A percentile compares a stretch with the other conserved stretches of the same genome.
These are phyloP conservation scores for Parastagonospora avenae DNA, from an alignment of 2,329 filamentous ascomycete species.

Conservation along the genomic window DNA sequence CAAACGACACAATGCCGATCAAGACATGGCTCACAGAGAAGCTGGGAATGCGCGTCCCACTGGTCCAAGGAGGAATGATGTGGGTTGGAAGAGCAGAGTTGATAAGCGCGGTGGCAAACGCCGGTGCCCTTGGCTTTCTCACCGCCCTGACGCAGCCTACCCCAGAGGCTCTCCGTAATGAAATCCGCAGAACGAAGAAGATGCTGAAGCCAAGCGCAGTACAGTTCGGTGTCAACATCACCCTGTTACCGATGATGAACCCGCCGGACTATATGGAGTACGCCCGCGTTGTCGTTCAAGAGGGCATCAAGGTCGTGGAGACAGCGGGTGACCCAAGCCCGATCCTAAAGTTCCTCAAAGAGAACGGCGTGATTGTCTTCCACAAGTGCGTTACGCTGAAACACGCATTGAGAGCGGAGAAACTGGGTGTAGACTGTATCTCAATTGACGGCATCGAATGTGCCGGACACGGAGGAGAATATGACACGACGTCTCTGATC, in stretches of 20 bases:
- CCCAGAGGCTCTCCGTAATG: constrained; percentile 29
- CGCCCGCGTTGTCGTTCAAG: constrained; percentile 28
- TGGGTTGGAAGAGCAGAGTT: constrained; percentile 62
- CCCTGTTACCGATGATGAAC: constrained; percentile 32
- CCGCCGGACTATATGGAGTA: constrained; percentile 35
- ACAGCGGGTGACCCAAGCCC: constrained; percentile 35
- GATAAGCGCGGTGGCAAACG: constrained; percentile 59
- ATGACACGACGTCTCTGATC: constrained; percentile 60
- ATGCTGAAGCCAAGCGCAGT: constrained; percentile 45
- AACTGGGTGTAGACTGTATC: constrained; percentile 25
- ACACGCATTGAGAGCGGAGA: constrained; percentile 31
- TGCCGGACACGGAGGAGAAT: constrained; percentile 56
- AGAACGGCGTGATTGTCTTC: constrained; percentile 28
- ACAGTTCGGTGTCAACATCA: constrained; percentile 45
- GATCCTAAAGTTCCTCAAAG: constrained; percentile 33
- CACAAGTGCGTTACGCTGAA: constrained; percentile 35
- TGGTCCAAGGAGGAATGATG: constrained; percentile 53
- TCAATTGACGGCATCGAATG: constrained; percentile 34
- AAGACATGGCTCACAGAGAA: constrained; percentile 35
- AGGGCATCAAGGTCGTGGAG: constrained; percentile 34
- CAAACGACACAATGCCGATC: constrained; percentile 23
- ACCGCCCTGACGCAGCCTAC: constrained; percentile 50
- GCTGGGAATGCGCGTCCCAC: constrained; percentile 26
- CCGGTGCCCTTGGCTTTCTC: constrained; percentile 58
- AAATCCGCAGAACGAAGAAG: constrained; percentile 27